Evolutionary conservation across 2,329 filamentous ascomycete genomes (phyloP), one percentile per base, ranked within the genome.

Genomic region (Allantophomopsis lycopodina): DNA sequence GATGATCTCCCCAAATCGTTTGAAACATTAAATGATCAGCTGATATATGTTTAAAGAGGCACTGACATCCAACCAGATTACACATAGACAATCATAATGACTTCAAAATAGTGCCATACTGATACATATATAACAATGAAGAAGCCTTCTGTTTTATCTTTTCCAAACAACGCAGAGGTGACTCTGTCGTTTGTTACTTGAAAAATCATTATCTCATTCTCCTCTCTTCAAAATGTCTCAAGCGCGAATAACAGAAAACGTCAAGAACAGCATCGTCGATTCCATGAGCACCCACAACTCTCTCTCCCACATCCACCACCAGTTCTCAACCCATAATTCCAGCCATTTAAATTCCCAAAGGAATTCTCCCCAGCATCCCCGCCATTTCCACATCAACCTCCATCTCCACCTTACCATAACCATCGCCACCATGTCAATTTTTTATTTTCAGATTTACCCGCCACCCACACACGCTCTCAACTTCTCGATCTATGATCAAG

Each of bases 41-140:
- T 28, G 23, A 28, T 12, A 42, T 35, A 45, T 18, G 8, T 39
- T 33, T 12, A 28, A 53, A 52, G 50, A 1, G 52, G 54, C 35
- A 53, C 54, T 28, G 40, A 55, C 23, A 47, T 50, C 4, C 50
- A 51, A 35, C 54, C 50, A 36, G 48, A 53, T 16, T 48, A 48
- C 14, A 55, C 51, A 13, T 55, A 48, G 42, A 35, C 12, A 37
- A 15, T 6, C 7, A n/a, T 37, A 7, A 16, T 3, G 10, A 20
- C 17, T 13, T 12, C 17, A n/a, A 14, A 18, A 23, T 37, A 28
- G 18, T n/a, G 11, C 18, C 18, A 28, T 20, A 11, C 14, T 21
- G 11, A 14, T 3, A 23, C 5, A 13, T 37, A 12, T 37, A 15
- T 28, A 37, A 37, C 16, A 21, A 21, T 15, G 17, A 37, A 17